phyloP scores from a whole-genome alignment of 306 rosid species.

The Medicago lupulina region DNA sequence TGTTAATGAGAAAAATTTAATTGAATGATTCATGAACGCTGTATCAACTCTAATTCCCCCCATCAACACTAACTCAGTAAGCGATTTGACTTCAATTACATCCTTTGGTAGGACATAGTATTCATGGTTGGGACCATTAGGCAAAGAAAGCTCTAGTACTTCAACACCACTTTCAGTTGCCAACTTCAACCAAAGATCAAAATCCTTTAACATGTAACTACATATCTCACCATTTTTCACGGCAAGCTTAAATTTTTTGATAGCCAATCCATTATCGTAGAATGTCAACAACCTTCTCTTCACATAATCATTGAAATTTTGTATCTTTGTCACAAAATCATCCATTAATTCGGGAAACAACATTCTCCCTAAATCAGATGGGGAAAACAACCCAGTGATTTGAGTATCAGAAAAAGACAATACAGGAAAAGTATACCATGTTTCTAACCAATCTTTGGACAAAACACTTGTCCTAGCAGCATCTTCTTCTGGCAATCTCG shows the following conservation, averaged over 20 bases:
- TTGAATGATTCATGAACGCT: conserved; percentile 32
- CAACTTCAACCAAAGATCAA: conserved; percentile 44
- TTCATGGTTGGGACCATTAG: not conserved
- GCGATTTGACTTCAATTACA: conserved; percentile 36
- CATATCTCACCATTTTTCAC: not conserved
- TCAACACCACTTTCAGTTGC: not conserved
- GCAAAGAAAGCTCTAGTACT: not conserved
- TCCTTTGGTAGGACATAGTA: conserved; percentile 31
- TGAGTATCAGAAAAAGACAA: conserved; percentile 5
- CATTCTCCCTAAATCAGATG: not conserved
- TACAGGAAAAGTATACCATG: conserved; percentile 44
- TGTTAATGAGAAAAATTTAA: conserved; percentile 28
- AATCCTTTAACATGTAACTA: not conserved
- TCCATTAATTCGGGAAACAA: not conserved
- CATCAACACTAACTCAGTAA: conserved; percentile 28
- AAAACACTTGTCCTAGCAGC: conserved; percentile 48
- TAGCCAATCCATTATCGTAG: conserved; percentile 12
- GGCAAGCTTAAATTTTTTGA: conserved; percentile 36
- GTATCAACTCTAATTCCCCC: conserved; percentile 12
- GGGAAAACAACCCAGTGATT: not conserved
- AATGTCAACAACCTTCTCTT: conserved; percentile 33
- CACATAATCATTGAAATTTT: conserved; percentile 36
- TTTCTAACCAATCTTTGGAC: conserved; percentile 44
- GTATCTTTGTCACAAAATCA: not conserved
- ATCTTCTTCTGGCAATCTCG: conserved; percentile 41